Evolutionary conservation across 768 basidiomycete genomes (phyloP).

Genomic region (Russula foetens): DNA sequence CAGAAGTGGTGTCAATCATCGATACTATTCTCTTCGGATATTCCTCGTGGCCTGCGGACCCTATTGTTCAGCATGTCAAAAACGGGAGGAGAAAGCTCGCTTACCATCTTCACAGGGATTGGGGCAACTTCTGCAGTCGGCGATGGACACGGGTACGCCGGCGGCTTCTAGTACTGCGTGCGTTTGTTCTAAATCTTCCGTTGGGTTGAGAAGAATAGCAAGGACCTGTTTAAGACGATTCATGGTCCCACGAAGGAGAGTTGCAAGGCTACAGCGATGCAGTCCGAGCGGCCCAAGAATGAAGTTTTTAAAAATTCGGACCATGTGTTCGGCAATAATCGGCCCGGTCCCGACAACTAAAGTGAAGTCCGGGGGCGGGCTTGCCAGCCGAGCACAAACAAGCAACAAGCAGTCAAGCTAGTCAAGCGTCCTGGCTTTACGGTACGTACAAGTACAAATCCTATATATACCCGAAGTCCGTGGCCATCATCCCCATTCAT

Average conservation of each 20-base stretch:
- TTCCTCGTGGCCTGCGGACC: conserved; percentile 53
- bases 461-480: neutral
- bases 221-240: conserved; percentile 12
- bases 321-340: neutral
- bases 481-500: conserved; percentile 53
- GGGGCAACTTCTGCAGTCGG: conserved; percentile 24
- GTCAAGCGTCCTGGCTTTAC: too few species aligned
- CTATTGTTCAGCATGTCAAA: neutral
- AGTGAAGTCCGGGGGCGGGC: too few species aligned
- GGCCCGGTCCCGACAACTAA: neutral
- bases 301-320: neutral
- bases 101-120: conserved; percentile 28
- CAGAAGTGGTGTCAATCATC: conserved; percentile 60
- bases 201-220: conserved; percentile 12
- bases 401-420: too few species aligned
- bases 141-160: conserved; percentile 24
- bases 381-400: too few species aligned
- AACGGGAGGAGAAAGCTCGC: conserved; percentile 3
- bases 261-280: neutral
- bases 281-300: neutral
- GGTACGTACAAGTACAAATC: too few species aligned
- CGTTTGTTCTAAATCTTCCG: conserved; percentile 10
- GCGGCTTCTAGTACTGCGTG: conserved; percentile 17
- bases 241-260: neutral
- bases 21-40: conserved; percentile 62